A percentile compares a stretch with the other conserved stretches of the same genome.
Conservation (phyloP, 2,329 filamentous ascomycete species). For the Botrytis byssoidea region DNA sequence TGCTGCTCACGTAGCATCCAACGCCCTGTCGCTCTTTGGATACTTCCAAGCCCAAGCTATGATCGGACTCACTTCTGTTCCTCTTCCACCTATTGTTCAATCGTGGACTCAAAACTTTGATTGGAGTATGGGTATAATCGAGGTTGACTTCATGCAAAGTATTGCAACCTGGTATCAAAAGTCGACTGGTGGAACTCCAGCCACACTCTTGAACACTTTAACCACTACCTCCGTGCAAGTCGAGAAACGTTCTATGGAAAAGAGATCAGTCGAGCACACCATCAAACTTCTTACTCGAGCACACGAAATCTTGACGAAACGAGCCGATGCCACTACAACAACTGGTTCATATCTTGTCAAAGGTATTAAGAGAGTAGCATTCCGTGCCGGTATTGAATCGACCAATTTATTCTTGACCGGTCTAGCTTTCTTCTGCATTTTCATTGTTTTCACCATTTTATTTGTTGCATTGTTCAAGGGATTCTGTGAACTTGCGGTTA, state of each 20-base stretch:
- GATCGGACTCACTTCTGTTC: slow-evolving; percentile 78
- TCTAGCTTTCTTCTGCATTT: slow-evolving; percentile 82
- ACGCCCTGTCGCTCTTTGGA: slow-evolving; percentile 87
- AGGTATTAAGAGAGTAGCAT: slow-evolving; percentile 87
- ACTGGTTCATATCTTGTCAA: slow-evolving; percentile 63
- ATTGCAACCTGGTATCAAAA: slow-evolving; percentile 97
- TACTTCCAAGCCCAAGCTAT: slow-evolving; percentile 96
- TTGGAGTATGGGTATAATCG: slow-evolving; percentile 97
- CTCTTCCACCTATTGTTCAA: slow-evolving; percentile 81
- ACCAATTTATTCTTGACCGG: slow-evolving; percentile 95
- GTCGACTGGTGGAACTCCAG: slow-evolving; percentile 81
- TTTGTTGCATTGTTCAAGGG: slow-evolving; percentile 78
- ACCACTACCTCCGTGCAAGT: slow-evolving; percentile 79
- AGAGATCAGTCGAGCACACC: slow-evolving; percentile 48
- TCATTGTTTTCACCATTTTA: slow-evolving; percentile 72
- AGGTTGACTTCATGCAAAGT: slow-evolving; percentile 78
- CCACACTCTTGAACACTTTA: slow-evolving; percentile 73
- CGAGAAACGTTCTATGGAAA: slow-evolving; percentile 52
- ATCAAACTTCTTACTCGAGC: slow-evolving; percentile 37
- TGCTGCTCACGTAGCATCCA: slow-evolving; percentile 89
- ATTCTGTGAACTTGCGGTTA: slow-evolving; percentile 72
- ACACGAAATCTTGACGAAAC: slow-evolving; percentile 46
- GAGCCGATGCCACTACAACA: slow-evolving; percentile 53
- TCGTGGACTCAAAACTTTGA: slow-evolving; percentile 97
- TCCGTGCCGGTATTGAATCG: slow-evolving; percentile 77